Conservation (phyloP, 495 filamentous ascomycete genomes). For the Pyronema domesticum region DNA sequence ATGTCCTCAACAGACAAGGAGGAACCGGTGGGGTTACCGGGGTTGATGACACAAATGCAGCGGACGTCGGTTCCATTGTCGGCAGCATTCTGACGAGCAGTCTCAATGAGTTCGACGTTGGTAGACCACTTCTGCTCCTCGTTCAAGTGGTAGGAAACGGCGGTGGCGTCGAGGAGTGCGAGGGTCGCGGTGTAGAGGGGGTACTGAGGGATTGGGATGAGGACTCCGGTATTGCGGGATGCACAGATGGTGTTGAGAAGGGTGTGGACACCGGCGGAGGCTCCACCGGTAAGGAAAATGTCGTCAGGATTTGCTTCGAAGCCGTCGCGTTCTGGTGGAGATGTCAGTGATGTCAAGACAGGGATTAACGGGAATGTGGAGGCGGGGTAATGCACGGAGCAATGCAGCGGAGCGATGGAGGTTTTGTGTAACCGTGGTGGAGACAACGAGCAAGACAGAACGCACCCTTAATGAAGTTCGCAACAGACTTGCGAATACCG, state of each 20-base stretch:
- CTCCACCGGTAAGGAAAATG: slow-evolving; percentile 77
- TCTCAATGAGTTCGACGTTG: slow-evolving; percentile 53
- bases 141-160: slow-evolving; percentile 84
- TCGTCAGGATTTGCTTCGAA: slow-evolving; percentile 57
- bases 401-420: not conserved
- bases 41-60: slow-evolving; percentile 92
- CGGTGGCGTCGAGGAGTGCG: slow-evolving; percentile 62
- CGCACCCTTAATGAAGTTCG: slow-evolving; percentile 70
- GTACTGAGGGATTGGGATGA: slow-evolving; percentile 95
- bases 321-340: slow-evolving; percentile 52
- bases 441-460: too few species aligned
- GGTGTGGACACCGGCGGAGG: slow-evolving; percentile 85
- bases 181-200: slow-evolving; percentile 93
- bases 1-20: slow-evolving; percentile 63
- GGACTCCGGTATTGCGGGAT: slow-evolving; percentile 57
- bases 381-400: not conserved
- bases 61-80: slow-evolving; percentile 65
- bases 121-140: slow-evolving; percentile 77
- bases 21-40: slow-evolving; percentile 90
- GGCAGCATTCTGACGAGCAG: slow-evolving; percentile 51
- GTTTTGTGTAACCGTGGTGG: slow-evolving; percentile 9
- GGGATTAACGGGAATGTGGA: not conserved
- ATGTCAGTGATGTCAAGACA: not conserved
- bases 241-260: slow-evolving; percentile 79
- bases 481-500: slow-evolving; percentile 70